Percentiles rank a stretch among this genome's conserved stretches.
These are phyloP conservation scores for Cicer judaicum DNA, from an alignment of 306 rosid genomes.

Conservation along the genomic window DNA sequence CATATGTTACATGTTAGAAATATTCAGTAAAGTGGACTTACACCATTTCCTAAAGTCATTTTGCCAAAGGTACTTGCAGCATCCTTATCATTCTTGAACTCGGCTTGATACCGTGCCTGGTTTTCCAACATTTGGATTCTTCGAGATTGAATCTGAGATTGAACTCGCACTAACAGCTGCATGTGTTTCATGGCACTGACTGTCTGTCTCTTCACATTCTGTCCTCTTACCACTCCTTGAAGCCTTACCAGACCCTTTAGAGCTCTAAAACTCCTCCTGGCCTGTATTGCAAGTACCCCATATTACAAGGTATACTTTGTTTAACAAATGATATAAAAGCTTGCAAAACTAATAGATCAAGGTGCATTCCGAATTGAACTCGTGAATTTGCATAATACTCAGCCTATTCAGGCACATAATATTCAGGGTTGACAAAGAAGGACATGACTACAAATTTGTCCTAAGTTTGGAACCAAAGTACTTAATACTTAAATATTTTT, in stretches of 20 bases:
- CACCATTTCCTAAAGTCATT: conserved; percentile 53
- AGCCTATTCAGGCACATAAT: conserved; percentile 33
- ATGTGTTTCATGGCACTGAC: conserved; percentile 92
- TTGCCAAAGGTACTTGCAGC: conserved; percentile 69
- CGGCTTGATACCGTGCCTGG: conserved; percentile 80
- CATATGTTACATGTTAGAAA: conserved; percentile 2
- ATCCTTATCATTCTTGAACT: conserved; percentile 61
- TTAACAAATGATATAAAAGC: conserved; percentile 13
- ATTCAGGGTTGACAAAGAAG: conserved; percentile 24
- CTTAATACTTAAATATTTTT: neutral
- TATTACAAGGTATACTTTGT: conserved; percentile 28
- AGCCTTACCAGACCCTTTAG: conserved; percentile 94
- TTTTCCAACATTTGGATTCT: conserved; percentile 92
- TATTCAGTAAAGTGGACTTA: conserved; percentile 48
- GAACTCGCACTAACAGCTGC: conserved; percentile 93
- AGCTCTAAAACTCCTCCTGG: conserved; percentile 91
- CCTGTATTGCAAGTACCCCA: conserved; percentile 59
- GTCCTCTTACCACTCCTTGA: conserved; percentile 98
- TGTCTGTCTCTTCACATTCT: conserved; percentile 96
- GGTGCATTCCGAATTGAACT: neutral
- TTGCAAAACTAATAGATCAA: conserved; percentile 5
- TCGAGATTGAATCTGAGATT: conserved; percentile 91
- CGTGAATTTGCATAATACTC: neutral
- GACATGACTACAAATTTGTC: neutral
- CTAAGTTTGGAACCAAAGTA: neutral